Evolutionary conservation across 2,329 filamentous ascomycete genomes (phyloP), one percentile per base, ranked within the genome.

Genomic region (Lecanicillium sp.): DNA sequence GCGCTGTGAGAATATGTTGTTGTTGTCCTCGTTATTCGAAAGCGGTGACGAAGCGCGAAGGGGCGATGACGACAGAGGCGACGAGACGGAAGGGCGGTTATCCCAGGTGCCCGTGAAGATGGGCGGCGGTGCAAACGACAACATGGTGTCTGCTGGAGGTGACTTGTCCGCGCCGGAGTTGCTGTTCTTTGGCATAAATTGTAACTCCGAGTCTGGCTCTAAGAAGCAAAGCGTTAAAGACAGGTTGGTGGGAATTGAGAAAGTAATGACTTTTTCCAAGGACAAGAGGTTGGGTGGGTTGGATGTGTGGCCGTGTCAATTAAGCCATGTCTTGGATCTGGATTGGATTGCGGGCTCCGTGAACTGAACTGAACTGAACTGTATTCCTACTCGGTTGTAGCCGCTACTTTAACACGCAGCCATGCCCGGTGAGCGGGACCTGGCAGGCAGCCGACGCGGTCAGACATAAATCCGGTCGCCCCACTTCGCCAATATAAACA

Each of bases 41-140:
- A 70, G 58, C 10, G 63, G 60, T 10, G 72, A 69, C 5, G 68
- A 64, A n/a, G 68, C 65, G 48, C 73, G 72, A 37, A 77, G 56
- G 11, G 75, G 74, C 3, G 74, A 77, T 3, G 75, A 79, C 3
- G 76, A 76, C 4, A 78, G 69, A 5, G 74, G 75, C 34, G 76
- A 79, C 2, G 76, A 59, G 20, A 68, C 58, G 27, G 57, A 44
- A 2, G 75, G 74, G 13, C 65, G 65, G 55, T 69, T 36, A 35
- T 65, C 58, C 56, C 67, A 69, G 22, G 6, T 25, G 40, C 60
- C 56, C 36, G 62, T 60, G 50, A 71, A 67, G 35, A 64, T 59
- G 14, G 69, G 64, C n/a, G 63, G 50, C 22, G 61, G 52, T 8
- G 63, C 53, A 43, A 66, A 55, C n/a, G 64, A 62, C 47, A 67